phyloP scores from a whole-genome alignment of 106 monocot species.

The Platanthera zijinensis region DNA sequence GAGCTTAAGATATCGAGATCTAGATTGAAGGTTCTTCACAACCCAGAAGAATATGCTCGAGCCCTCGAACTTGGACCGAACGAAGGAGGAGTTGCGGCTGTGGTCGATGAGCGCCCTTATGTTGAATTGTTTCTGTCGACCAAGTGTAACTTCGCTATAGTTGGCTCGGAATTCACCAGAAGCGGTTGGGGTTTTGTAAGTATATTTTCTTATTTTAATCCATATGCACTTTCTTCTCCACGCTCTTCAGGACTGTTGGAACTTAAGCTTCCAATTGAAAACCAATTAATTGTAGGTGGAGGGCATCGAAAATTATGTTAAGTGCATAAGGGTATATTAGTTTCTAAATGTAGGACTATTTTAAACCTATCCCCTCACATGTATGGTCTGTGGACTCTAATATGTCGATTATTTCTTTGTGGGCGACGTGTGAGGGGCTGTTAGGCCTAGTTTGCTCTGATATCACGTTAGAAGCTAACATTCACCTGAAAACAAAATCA shows the following conservation, averaged over 20 bases:
- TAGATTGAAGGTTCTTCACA: constrained; percentile 44
- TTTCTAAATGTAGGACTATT: no score
- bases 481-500: no score
- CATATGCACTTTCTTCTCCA: neutral
- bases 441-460: no score
- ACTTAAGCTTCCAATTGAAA: no score
- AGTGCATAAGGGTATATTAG: no score
- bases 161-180: constrained; percentile 75
- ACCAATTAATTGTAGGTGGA: no score
- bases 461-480: no score
- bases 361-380: no score
- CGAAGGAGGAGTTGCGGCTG: constrained; percentile 69
- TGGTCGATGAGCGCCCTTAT: constrained; percentile 72
- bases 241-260: neutral
- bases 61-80: constrained; percentile 67
- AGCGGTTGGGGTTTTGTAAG: constrained; percentile 94
- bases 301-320: no score
- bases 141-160: constrained; percentile 44
- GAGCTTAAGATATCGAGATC: constrained; percentile 53
- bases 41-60: constrained; percentile 35
- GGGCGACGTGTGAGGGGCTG: no score
- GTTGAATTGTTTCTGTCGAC: constrained; percentile 53
- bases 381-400: no score
- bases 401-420: no score
- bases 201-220: constrained; percentile 3